A percentile compares a stretch with the other conserved stretches of the same genome.
Evolutionary conservation across 306 rosid genomes (phyloP).

Genomic region (Gillenia trifoliata): DNA sequence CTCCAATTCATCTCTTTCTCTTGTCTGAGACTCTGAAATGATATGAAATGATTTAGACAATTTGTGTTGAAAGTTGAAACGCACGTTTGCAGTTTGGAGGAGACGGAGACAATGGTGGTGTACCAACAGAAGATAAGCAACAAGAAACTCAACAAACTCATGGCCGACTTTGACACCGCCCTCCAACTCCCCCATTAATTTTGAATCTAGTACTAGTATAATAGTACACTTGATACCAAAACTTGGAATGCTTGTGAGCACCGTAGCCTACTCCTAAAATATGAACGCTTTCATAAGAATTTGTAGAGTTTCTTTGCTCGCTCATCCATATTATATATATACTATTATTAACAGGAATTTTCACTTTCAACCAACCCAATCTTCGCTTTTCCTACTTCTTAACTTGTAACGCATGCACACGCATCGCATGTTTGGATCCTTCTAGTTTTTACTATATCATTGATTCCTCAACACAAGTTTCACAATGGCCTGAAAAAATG

Average conservation of each 20-base stretch:
- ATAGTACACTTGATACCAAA: background rate
- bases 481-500: background rate
- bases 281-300: background rate
- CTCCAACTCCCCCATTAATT: background rate
- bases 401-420: background rate
- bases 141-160: conserved; percentile 25
- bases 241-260: background rate
- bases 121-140: conserved; percentile 27
- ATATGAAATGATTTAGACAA: background rate
- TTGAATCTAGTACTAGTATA: no score
- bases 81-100: background rate
- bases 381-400: background rate
- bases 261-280: no score
- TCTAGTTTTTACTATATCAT: background rate
- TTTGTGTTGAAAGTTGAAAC: background rate
- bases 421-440: background rate
- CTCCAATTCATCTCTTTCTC: background rate
- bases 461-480: background rate
- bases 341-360: no score
- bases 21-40: background rate
- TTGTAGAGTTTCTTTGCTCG: background rate
- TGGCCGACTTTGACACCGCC: conserved; percentile 6
- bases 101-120: background rate
- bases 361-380: background rate
- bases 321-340: no score